Evolutionary conservation across 768 basidiomycete species (phyloP).

Genomic region (Crepidotus variabilis): DNA sequence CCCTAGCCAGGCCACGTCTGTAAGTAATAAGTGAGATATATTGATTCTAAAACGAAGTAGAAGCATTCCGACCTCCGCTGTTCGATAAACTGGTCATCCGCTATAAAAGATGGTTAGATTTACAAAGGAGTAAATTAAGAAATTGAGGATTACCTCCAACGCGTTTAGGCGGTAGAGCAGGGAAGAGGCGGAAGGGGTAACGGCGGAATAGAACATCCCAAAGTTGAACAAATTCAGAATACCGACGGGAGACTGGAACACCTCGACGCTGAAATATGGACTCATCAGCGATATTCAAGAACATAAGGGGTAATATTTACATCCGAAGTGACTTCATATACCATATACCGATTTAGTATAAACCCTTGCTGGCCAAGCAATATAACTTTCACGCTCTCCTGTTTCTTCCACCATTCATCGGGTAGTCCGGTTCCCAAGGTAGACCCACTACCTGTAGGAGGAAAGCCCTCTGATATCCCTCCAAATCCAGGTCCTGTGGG

Average conservation of each 20-base stretch:
- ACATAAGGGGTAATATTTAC: slow-evolving; percentile 38
- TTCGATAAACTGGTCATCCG: slow-evolving; percentile 89
- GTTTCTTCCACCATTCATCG: slow-evolving; percentile 83
- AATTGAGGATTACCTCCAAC: slow-evolving; percentile 61
- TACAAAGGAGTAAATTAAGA: slow-evolving; percentile 6
- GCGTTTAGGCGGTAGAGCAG: slow-evolving; percentile 86
- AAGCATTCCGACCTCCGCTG: slow-evolving; percentile 60
- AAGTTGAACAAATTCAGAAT: slow-evolving; percentile 90
- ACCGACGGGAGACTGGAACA: slow-evolving; percentile 74
- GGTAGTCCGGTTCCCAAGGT: slow-evolving; percentile 71
- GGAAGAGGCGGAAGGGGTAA: slow-evolving; percentile 92
- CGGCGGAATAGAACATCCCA: slow-evolving; percentile 83
- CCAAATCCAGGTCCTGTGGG: slow-evolving; percentile 29
- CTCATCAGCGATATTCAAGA: slow-evolving; percentile 3
- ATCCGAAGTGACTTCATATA: slow-evolving; percentile 78
- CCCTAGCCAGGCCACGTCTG: slow-evolving; percentile 78
- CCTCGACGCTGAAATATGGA: slow-evolving; percentile 41
- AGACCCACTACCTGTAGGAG: slow-evolving; percentile 46
- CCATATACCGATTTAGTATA: slow-evolving; percentile 81
- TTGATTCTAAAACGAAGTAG: background rate
- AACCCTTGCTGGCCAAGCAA: slow-evolving; percentile 90
- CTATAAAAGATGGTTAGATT: slow-evolving; percentile 28
- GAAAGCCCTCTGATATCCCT: slow-evolving; percentile 21
- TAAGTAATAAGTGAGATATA: slow-evolving; percentile 4
- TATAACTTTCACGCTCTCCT: slow-evolving; percentile 67